A percentile compares a stretch with the other conserved stretches of the same genome.
phyloP scores from a whole-genome alignment of 2,329 filamentous ascomycete genomes.

The Colletotrichum shisoi region DNA sequence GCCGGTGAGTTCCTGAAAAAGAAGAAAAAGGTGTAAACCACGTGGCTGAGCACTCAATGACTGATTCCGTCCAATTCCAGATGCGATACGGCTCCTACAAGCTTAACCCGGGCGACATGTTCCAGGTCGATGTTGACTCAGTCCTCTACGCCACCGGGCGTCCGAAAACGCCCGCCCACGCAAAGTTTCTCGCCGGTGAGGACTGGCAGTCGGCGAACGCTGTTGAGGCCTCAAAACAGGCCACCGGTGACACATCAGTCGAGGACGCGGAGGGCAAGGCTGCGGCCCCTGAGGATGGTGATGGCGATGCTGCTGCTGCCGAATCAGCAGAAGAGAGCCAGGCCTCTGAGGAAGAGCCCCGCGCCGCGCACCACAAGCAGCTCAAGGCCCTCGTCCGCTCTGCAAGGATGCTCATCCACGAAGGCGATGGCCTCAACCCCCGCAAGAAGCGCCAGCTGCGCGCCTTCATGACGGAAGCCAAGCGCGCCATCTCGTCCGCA shows the following conservation, averaged over 20 bases:
- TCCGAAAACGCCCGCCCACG: conserved; percentile 61
- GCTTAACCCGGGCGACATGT: conserved; percentile 97
- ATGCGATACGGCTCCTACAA: conserved; percentile 93
- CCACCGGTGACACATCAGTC: conserved; percentile 33
- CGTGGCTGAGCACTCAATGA: background rate
- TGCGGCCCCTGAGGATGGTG: conserved; percentile 34
- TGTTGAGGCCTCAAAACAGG: conserved; percentile 35
- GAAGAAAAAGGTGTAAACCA: background rate
- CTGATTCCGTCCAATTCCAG: conserved; percentile 55
- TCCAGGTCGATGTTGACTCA: conserved; percentile 88
- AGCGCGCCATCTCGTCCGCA: conserved; percentile 67
- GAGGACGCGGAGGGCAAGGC: conserved; percentile 40
- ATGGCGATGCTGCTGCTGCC: conserved; percentile 36
- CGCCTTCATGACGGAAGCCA: conserved; percentile 71
- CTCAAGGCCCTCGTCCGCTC: conserved; percentile 63
- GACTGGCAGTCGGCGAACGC: conserved; percentile 44
- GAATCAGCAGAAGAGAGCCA: conserved; percentile 39
- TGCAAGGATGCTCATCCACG: conserved; percentile 67
- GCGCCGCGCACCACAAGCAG: conserved; percentile 46
- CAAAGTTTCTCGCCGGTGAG: conserved; percentile 38
- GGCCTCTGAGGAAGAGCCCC: conserved; percentile 43
- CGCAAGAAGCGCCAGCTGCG: conserved; percentile 80
- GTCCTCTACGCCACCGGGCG: conserved; percentile 88
- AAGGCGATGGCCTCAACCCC: conserved; percentile 64
- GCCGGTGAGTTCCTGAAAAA: conserved; percentile 66